A percentile compares a stretch with the other conserved stretches of the same genome.
These are phyloP conservation scores for Heterobasidion irregulare DNA, from an alignment of 1,284 basidiomycete species.

Conservation along the genomic window DNA sequence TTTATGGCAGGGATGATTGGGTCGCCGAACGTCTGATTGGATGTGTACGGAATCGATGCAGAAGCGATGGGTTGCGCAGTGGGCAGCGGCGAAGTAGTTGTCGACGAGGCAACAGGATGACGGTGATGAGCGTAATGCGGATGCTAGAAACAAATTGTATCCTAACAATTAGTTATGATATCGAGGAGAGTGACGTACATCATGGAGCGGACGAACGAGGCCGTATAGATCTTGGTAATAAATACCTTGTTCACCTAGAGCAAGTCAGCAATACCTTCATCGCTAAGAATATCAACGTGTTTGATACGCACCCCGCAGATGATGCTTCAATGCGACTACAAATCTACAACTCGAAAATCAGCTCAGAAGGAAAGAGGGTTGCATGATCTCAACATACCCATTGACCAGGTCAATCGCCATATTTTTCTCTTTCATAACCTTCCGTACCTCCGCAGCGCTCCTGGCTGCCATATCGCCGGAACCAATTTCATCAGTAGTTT, in stretches of 20 bases:
- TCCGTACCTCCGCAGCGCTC: slow-evolving; percentile 28
- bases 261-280: too few species aligned
- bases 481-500: slow-evolving; percentile 28
- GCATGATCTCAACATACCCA: slow-evolving; percentile 25
- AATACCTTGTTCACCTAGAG: slow-evolving; percentile 35
- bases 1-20: slow-evolving; percentile 37
- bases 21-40: slow-evolving; percentile 7
- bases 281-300: too few species aligned
- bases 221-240: slow-evolving; percentile 54
- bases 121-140: slow-evolving; percentile 3
- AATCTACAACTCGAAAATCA: slow-evolving; percentile 26
- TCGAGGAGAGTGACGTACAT: slow-evolving; percentile 15
- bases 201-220: slow-evolving; percentile 32
- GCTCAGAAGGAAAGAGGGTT: too few species aligned
- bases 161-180: too few species aligned
- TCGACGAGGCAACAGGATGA: neutral
- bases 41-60: too few species aligned
- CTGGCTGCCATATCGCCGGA: slow-evolving; percentile 3
- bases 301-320: slow-evolving; percentile 37
- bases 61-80: too few species aligned
- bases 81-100: too few species aligned
- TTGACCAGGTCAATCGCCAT: slow-evolving; percentile 50
- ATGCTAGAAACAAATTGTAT: slow-evolving; percentile 5
- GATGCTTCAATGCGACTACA: slow-evolving; percentile 55
- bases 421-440: slow-evolving; percentile 53